These are phyloP conservation scores for Avena atlantica DNA, from an alignment of 176 grass and related monocot genomes.

Conservation along the genomic window DNA sequence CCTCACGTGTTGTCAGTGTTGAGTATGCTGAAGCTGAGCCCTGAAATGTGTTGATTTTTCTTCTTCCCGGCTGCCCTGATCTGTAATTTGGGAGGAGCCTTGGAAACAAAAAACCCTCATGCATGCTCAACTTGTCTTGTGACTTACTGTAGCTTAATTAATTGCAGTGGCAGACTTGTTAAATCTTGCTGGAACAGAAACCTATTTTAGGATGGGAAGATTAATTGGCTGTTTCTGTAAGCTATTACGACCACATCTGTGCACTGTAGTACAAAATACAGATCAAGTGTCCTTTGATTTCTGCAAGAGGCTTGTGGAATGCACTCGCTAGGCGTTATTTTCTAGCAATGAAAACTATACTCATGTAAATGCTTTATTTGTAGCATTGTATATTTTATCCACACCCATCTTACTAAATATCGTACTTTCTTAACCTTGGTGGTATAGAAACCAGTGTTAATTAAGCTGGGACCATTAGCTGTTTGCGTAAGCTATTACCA, in stretches of 20 bases:
- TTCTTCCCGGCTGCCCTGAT: constrained; percentile 16
- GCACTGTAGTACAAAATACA: not conserved
- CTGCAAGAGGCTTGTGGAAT: not conserved
- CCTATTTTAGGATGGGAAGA: not conserved
- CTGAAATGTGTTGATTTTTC: constrained; percentile 9
- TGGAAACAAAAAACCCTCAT: not conserved
- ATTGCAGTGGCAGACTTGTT: not conserved
- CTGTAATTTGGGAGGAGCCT: not conserved
- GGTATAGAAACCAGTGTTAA: not conserved
- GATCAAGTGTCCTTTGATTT: constrained; percentile 1
- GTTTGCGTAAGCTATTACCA: not conserved
- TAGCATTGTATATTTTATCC: not conserved
- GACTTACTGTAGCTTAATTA: constrained; percentile 13
- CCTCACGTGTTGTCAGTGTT: not conserved
- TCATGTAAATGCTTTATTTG: not conserved
- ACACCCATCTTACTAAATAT: not conserved
- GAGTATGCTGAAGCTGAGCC: not conserved
- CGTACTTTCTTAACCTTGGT: not conserved
- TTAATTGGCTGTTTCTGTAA: not conserved
- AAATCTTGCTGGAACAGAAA: constrained; percentile 5
- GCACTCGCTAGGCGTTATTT: not conserved
- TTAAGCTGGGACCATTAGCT: not conserved
- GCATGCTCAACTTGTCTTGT: not conserved
- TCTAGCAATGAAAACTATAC: not conserved
- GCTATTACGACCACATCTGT: not conserved